phyloP scores from a whole-genome alignment of 257 asterid genomes.

The Jacaranda copaia region DNA sequence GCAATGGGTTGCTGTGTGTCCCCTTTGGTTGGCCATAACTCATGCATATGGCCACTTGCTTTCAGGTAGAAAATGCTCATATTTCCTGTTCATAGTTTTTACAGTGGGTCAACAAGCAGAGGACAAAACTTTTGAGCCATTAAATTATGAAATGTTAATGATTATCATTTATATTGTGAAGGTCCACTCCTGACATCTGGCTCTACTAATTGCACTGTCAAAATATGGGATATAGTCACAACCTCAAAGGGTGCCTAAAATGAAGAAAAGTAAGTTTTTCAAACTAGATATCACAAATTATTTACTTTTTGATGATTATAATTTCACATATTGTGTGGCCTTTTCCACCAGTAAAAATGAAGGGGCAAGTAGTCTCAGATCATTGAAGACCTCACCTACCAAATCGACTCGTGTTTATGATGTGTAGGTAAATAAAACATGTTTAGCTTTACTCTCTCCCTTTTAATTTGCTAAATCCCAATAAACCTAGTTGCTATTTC shows the following conservation, averaged over 20 bases:
- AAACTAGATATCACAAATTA: neutral
- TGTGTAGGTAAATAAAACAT: constrained; percentile 40
- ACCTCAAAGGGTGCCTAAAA: constrained; percentile 71
- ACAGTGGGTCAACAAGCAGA: neutral
- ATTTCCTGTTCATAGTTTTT: neutral
- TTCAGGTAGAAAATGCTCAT: constrained; percentile 61
- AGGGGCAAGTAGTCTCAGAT: constrained; percentile 69
- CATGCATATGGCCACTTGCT: constrained; percentile 96
- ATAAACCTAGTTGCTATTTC: neutral
- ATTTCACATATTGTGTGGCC: neutral
- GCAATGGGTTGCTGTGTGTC: constrained; percentile 93
- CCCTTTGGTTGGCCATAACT: constrained; percentile 90
- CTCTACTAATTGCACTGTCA: constrained; percentile 96
- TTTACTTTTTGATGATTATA: neutral
- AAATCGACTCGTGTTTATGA: constrained; percentile 53
- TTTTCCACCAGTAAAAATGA: constrained; percentile 63
- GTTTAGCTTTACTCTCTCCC: constrained; percentile 4
- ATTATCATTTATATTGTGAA: constrained; percentile 71
- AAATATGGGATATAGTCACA: constrained; percentile 91
- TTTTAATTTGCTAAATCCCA: constrained; percentile 5
- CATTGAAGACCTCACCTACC: constrained; percentile 71
- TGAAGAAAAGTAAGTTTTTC: constrained; percentile 69
- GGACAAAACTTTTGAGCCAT: constrained; percentile 22
- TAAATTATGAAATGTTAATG: constrained; percentile 19
- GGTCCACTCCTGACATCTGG: constrained; percentile 98